Conservation (phyloP, 805 yeast species). For the Blastobotrys peoriensis region DNA sequence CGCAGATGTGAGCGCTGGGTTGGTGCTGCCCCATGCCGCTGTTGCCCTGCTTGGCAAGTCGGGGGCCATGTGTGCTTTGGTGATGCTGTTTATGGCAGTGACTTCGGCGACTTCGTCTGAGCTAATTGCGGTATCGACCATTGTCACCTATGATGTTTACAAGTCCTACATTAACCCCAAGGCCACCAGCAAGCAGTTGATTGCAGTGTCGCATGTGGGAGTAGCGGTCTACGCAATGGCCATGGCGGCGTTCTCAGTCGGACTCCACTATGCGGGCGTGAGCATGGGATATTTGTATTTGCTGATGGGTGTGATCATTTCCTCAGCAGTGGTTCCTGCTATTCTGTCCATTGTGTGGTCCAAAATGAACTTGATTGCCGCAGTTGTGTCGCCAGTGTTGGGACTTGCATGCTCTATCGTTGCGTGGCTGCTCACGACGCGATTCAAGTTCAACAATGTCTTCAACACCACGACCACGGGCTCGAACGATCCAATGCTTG, state of each 20-base stretch:
- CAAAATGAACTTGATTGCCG: constrained; percentile 62
- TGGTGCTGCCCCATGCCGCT: constrained; percentile 64
- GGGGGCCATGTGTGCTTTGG: constrained; percentile 78
- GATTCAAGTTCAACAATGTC: constrained; percentile 43
- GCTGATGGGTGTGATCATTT: constrained; percentile 83
- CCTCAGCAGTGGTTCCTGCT: constrained; percentile 79
- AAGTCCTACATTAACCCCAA: constrained; percentile 71
- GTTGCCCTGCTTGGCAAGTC: constrained; percentile 78
- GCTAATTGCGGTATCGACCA: constrained; percentile 79
- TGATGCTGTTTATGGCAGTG: constrained; percentile 84
- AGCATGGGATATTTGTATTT: constrained; percentile 84
- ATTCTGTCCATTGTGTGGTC: constrained; percentile 62
- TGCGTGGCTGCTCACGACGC: constrained; percentile 49
- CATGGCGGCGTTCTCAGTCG: constrained; percentile 81
- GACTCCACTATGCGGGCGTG: constrained; percentile 73
- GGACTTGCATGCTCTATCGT: constrained; percentile 71
- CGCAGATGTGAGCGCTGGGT: constrained; percentile 73
- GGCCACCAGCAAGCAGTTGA: constrained; percentile 70
- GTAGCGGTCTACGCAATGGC: constrained; percentile 55
- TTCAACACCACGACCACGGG: constrained; percentile 64
- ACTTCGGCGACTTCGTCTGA: constrained; percentile 92
- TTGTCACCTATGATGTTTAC: constrained; percentile 81
- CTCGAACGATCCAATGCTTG: constrained; percentile 80
- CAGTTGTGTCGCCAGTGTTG: constrained; percentile 66
- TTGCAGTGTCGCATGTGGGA: constrained; percentile 58